These are phyloP conservation scores for Fusarium sp. DNA, from an alignment of 2,329 filamentous ascomycete species.

Conservation along the genomic window DNA sequence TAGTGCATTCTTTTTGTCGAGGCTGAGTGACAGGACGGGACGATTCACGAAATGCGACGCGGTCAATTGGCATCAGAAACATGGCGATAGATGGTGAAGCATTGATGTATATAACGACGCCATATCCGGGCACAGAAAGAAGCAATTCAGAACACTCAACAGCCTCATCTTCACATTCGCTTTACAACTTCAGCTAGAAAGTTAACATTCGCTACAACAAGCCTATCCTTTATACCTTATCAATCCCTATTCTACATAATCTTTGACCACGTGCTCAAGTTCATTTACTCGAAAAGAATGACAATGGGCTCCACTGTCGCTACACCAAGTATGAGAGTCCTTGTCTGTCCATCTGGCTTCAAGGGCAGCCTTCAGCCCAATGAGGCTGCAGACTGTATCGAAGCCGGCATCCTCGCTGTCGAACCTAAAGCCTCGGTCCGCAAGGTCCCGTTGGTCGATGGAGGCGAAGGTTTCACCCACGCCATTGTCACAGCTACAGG, in stretches of 20 bases:
- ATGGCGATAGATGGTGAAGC: too few relatives aligned
- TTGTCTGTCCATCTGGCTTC: conserved; percentile 63
- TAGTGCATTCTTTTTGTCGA: neutral
- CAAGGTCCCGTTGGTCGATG: conserved; percentile 62
- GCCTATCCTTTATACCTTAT: neutral
- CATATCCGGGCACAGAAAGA: too few relatives aligned
- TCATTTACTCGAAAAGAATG: neutral
- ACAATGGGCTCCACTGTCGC: neutral
- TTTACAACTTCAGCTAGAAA: neutral
- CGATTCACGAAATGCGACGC: too few relatives aligned
- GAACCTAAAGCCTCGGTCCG: conserved; percentile 53
- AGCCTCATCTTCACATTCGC: conserved; percentile 24
- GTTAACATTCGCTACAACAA: conserved; percentile 9
- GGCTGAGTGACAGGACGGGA: conserved; percentile 14
- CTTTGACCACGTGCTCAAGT: accelerated
- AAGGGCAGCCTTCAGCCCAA: conserved; percentile 61
- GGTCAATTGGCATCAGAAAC: neutral
- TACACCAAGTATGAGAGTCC: conserved; percentile 45
- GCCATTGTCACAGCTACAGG: conserved; percentile 55
- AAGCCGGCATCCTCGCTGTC: conserved; percentile 56
- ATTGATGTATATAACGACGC: conserved; percentile 18
- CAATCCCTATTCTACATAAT: too few relatives aligned
- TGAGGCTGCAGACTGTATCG: conserved; percentile 60
- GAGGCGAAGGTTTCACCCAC: conserved; percentile 61
- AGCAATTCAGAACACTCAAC: neutral